Evolutionary conservation across 495 filamentous ascomycete genomes (phyloP), one percentile per base, ranked within the genome.

Genomic region (Margaritispora aquatica): DNA sequence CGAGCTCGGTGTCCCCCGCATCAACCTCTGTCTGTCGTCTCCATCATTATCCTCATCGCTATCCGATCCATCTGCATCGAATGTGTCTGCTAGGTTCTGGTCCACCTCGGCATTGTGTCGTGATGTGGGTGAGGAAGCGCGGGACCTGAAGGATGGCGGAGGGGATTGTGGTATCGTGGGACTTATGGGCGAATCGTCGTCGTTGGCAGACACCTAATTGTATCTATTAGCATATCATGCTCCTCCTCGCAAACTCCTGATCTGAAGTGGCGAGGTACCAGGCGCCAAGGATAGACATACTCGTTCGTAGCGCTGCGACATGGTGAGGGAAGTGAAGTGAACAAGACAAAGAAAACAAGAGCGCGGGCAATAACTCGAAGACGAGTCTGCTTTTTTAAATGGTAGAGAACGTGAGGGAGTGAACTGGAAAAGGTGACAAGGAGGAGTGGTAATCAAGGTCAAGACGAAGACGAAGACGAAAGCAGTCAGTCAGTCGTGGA

Each of bases 81-180:
- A 98, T 1, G 94, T 90, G 70, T 97, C 94, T 55, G 87, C 90
- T 38, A 97, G 79, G 2, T 87, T 88, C 61, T 86, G 77, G 61
- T 95, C 86, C 23, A 89, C 84, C 54, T 84, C 67, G 47, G 77
- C 66, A 46, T 77, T 63, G 31, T 60, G 54, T 41, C 64, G 21
- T 8, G 58, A 58, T 11, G 61, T 66, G 17, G 62, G 81, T 7
- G 92, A 96, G 1, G 89, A 89, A 1, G 85, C 84, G 55, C 88
- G 83, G 41, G 92, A 97, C 66, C 81, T 90, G 71, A 97, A 98
- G 10, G 95, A 97, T 21, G 95, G 94, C 20, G 95, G 92, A 46
- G 94, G 92, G 57, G 95, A 97, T 67, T 78, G 84, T 22, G 92
- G 89, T 54, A 87, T 83, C 26, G 70, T 55, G 69, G 73, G 59